Conservation (phyloP, 2,329 filamentous ascomycete species). For the Sclerotinia spermophila region DNA sequence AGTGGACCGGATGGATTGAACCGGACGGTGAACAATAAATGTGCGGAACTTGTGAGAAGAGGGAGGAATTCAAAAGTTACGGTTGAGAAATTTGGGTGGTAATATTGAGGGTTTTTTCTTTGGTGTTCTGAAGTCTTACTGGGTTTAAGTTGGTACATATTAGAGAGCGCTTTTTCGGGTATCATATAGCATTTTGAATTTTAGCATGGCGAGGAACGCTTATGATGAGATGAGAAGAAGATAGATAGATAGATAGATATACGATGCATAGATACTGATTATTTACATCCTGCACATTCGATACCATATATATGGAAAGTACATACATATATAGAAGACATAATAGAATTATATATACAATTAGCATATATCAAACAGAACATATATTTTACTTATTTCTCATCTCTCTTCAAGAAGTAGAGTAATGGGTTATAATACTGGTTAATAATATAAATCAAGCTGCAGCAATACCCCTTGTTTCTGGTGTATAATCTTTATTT, state of each 20-base stretch:
- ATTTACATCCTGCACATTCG: neutral
- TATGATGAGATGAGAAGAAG: neutral
- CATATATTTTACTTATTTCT: neutral
- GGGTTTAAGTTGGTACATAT: neutral
- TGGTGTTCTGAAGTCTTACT: too few species aligned
- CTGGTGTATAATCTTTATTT: too few species aligned
- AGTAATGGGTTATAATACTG: neutral
- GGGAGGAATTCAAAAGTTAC: slow-evolving; percentile 51
- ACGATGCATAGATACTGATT: neutral
- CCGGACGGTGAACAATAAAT: slow-evolving; percentile 55
- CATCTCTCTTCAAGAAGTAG: neutral
- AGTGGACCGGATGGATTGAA: slow-evolving; percentile 62
- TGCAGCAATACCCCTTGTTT: neutral
- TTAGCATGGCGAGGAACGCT: neutral
- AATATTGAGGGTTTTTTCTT: neutral
- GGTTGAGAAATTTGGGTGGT: slow-evolving; percentile 70
- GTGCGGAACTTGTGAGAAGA: slow-evolving; percentile 46
- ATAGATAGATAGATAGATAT: neutral
- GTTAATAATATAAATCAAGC: neutral
- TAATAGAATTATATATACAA: too few species aligned
- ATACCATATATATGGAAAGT: neutral
- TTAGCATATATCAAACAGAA: neutral
- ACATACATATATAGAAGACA: neutral
- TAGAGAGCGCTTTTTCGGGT: neutral
- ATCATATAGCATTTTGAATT: neutral